These are phyloP conservation scores for Pezicula neosporulosa DNA, from an alignment of 2,329 filamentous ascomycete species.

Conservation along the genomic window DNA sequence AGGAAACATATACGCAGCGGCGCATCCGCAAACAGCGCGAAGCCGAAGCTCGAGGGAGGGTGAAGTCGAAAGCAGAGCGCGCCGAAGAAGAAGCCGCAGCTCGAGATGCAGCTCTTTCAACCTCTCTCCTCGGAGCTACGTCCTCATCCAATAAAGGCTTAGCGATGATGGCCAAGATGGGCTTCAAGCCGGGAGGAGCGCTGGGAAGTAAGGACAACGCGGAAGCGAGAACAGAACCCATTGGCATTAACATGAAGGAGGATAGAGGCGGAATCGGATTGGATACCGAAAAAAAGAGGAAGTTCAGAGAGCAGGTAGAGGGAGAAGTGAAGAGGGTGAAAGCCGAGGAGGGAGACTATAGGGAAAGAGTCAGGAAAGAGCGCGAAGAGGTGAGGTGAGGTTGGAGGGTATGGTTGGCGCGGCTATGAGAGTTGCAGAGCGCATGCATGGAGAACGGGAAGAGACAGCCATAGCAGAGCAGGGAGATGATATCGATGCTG, in stretches of 20 bases:
- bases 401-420: constrained; percentile 68
- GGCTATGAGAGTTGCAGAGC: constrained; percentile 80
- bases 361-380: constrained; percentile 68
- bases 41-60: constrained; percentile 62
- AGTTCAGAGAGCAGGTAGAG: constrained; percentile 60
- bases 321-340: constrained; percentile 56
- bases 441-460: constrained; percentile 46
- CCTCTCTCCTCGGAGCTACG: constrained; percentile 59
- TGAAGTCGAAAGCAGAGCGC: constrained; percentile 80
- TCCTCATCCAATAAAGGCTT: constrained; percentile 77
- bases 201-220: constrained; percentile 60
- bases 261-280: constrained; percentile 80
- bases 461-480: constrained; percentile 17
- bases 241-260: constrained; percentile 73
- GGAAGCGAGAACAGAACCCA: constrained; percentile 60
- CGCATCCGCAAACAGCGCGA: constrained; percentile 43
- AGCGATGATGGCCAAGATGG: constrained; percentile 96
- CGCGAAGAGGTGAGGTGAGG: constrained; percentile 63
- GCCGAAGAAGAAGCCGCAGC: constrained; percentile 69
- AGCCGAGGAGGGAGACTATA: constrained; percentile 67
- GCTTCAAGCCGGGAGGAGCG: constrained; percentile 73
- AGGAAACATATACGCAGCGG: constrained; percentile 61
- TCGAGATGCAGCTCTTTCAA: constrained; percentile 73
- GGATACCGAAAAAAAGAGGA: constrained; percentile 80
- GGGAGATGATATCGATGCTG: constrained; percentile 13